These are phyloP conservation scores for Euphorbia pulcherrima DNA, from an alignment of 345 rosid genomes.

Conservation along the genomic window DNA sequence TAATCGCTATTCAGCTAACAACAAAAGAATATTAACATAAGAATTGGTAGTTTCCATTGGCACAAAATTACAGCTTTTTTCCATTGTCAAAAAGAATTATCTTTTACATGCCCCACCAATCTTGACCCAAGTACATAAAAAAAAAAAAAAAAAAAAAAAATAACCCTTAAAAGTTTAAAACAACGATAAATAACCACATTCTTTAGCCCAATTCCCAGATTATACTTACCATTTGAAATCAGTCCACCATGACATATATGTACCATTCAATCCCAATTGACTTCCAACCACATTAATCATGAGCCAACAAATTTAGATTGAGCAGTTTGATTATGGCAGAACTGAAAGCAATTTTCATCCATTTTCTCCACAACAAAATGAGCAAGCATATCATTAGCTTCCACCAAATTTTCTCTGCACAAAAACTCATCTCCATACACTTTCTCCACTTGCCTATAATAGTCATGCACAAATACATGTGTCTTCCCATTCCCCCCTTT, in stretches of 20 bases:
- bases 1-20: too few relatives aligned
- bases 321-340: constrained; percentile 39
- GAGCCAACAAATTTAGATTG: constrained; percentile 18
- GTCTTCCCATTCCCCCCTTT: constrained; percentile 70
- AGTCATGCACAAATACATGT: constrained; percentile 81
- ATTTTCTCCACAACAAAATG: constrained; percentile 83
- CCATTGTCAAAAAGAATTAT: constrained; percentile 22
- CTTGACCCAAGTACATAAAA: background rate
- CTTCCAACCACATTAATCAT: background rate
- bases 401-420: constrained; percentile 78
- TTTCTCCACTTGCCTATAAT: constrained; percentile 71
- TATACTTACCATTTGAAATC: background rate
- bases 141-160: background rate
- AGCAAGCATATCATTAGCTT: constrained; percentile 55
- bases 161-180: constrained; percentile 3
- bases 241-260: background rate
- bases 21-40: too few relatives aligned
- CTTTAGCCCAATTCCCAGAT: background rate
- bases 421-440: constrained; percentile 79
- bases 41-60: background rate
- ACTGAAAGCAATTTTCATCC: constrained; percentile 55
- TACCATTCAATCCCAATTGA: background rate
- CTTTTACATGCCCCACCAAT: constrained; percentile 7
- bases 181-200: constrained; percentile 17
- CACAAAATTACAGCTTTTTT: constrained; percentile 12